Evolutionary conservation across 1,284 basidiomycete species (phyloP).

Genomic region (Cryptococcus maquisensis): DNA sequence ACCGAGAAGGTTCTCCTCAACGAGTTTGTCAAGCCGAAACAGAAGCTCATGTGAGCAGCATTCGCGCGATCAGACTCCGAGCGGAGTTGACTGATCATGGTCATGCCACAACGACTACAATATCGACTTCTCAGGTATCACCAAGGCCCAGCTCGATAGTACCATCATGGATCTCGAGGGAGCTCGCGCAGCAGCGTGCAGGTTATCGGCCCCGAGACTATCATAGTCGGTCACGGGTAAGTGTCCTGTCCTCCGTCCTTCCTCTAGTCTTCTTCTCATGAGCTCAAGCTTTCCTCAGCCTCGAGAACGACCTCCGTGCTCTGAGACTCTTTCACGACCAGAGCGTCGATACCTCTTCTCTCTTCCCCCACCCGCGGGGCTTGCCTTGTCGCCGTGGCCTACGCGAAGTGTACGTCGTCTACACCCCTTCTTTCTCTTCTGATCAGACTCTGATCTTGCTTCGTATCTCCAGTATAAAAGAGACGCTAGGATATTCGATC

Average conservation of each 20-base stretch:
- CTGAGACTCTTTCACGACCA: slow-evolving; percentile 76
- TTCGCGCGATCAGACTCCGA: neutral
- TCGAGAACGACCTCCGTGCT: slow-evolving; percentile 87
- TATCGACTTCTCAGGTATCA: slow-evolving; percentile 80
- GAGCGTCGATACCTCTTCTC: slow-evolving; percentile 74
- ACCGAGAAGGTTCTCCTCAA: slow-evolving; percentile 70
- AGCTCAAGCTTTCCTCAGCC: slow-evolving; percentile 21
- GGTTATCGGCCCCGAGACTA: slow-evolving; percentile 71
- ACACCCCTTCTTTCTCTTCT: slow-evolving; percentile 4
- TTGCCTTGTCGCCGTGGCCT: slow-evolving; percentile 72
- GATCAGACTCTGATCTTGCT: neutral
- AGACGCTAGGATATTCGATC: slow-evolving; percentile 69
- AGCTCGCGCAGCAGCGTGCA: slow-evolving; percentile 63
- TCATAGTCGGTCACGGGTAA: slow-evolving; percentile 65
- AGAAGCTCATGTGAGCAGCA: slow-evolving; percentile 65
- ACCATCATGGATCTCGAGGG: slow-evolving; percentile 63
- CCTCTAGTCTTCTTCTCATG: neutral
- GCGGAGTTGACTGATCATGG: neutral
- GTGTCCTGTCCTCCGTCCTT: slow-evolving; percentile 7
- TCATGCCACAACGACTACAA: slow-evolving; percentile 70
- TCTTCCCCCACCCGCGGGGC: slow-evolving; percentile 80
- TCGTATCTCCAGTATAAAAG: slow-evolving; percentile 57
- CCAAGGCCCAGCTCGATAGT: slow-evolving; percentile 56
- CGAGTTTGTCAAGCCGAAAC: slow-evolving; percentile 72
- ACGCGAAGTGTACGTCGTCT: slow-evolving; percentile 63